phyloP scores from a whole-genome alignment of 345 rosid genomes.

The Viola odorata region DNA sequence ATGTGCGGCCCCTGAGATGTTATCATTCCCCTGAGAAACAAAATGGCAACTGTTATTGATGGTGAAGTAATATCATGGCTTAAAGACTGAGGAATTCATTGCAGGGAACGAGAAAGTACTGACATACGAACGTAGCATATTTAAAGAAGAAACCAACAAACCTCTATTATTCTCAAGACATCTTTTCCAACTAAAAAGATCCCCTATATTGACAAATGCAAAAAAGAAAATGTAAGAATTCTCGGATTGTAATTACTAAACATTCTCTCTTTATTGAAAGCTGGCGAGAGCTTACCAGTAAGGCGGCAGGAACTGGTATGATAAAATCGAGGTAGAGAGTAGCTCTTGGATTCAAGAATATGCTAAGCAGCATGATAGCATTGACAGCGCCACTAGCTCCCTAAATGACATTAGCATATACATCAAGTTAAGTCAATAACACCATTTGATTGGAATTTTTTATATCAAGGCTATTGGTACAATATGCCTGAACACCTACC shows the following conservation, averaged over 20 bases:
- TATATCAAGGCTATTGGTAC: too few relatives aligned
- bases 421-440: neutral
- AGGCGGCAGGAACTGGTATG: conserved; percentile 81
- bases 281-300: conserved; percentile 49
- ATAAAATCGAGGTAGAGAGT: conserved; percentile 60
- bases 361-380: conserved; percentile 82
- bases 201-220: conserved; percentile 37
- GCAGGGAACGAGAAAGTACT: too few relatives aligned
- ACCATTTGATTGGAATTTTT: too few relatives aligned
- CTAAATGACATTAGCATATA: conserved; percentile 27
- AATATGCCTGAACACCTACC: conserved; percentile 55
- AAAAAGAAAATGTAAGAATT: neutral
- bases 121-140: neutral
- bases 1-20: conserved; percentile 86
- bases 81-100: neutral
- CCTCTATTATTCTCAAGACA: conserved; percentile 61
- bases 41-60: neutral
- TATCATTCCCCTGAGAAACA: conserved; percentile 56
- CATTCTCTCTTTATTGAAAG: neutral
- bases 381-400: conserved; percentile 95
- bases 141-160: conserved; percentile 17
- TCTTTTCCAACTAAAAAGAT: conserved; percentile 74
- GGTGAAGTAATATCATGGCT: neutral
- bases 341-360: conserved; percentile 73
- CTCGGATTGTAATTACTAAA: neutral